phyloP scores from a whole-genome alignment of 768 basidiomycete species.

The Lactarius deliciosus region DNA sequence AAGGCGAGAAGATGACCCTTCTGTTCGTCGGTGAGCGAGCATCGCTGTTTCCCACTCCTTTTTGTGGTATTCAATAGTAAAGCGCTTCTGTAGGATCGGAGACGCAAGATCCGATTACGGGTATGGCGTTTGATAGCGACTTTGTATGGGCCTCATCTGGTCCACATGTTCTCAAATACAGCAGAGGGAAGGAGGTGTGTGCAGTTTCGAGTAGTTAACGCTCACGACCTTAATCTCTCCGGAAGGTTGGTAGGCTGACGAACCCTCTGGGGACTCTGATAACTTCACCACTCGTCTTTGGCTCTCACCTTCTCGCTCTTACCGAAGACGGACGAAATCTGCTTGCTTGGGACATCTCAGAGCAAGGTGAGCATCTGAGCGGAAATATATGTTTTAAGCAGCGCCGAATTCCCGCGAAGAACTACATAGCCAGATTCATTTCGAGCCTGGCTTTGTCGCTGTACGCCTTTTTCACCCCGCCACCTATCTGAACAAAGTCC shows the following conservation, averaged over 20 bases:
- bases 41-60: constrained; percentile 1
- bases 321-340: constrained; percentile 76
- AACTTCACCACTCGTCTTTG: constrained; percentile 73
- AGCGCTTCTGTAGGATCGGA: constrained; percentile 67
- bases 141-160: constrained; percentile 82
- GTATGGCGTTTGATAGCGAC: constrained; percentile 80
- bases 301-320: constrained; percentile 74
- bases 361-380: constrained; percentile 46
- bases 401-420: constrained; percentile 8
- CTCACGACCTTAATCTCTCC: constrained; percentile 19
- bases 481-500: constrained; percentile 94
- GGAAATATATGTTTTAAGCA: not conserved
- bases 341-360: constrained; percentile 70
- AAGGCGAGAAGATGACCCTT: constrained; percentile 88
- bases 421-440: constrained; percentile 63
- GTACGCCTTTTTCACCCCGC: constrained; percentile 85
- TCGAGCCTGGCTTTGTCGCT: constrained; percentile 85
- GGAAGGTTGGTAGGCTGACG: constrained; percentile 54
- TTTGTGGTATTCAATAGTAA: not conserved
- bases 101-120: constrained; percentile 65
- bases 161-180: constrained; percentile 66
- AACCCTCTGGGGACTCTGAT: constrained; percentile 66
- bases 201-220: not conserved
- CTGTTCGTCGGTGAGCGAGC: constrained; percentile 84
- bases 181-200: constrained; percentile 85